A percentile compares a stretch with the other conserved stretches of the same genome.
Conservation (phyloP, 768 basidiomycete species). For the Amylocystis lapponica region DNA sequence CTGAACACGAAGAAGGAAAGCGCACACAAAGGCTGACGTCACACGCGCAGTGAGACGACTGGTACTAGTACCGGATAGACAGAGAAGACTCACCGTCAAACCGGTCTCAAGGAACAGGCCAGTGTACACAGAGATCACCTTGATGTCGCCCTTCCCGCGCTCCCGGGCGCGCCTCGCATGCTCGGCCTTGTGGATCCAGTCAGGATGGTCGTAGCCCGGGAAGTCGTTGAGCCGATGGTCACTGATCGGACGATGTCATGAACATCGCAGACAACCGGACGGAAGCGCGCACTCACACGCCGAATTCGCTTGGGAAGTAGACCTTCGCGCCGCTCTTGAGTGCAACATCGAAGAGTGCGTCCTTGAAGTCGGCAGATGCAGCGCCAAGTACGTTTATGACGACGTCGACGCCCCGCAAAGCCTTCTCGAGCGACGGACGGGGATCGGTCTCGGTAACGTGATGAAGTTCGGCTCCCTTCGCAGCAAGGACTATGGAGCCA, state of each 20-base stretch:
- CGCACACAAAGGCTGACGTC: slow-evolving; percentile 2
- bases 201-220: slow-evolving; percentile 7
- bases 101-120: slow-evolving; percentile 13
- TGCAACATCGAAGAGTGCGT: slow-evolving; percentile 6
- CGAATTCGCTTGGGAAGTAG: slow-evolving; percentile 16
- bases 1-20: no score
- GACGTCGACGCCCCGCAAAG: slow-evolving; percentile 15
- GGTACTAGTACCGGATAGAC: background rate
- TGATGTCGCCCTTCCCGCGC: slow-evolving; percentile 10
- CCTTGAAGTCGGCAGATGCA: background rate
- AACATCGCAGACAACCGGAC: no score
- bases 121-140: slow-evolving; percentile 14
- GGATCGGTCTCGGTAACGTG: slow-evolving; percentile 1
- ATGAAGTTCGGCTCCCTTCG: slow-evolving; percentile 12
- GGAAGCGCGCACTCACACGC: slow-evolving; percentile 6
- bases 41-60: background rate
- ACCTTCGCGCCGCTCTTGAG: slow-evolving; percentile 11
- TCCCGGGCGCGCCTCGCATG: slow-evolving; percentile 5
- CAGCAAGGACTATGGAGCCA: slow-evolving; percentile 6
- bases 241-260: no score
- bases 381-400: slow-evolving; percentile 8
- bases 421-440: slow-evolving; percentile 1
- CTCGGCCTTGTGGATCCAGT: slow-evolving; percentile 7
- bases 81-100: slow-evolving; percentile 6
- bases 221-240: slow-evolving; percentile 16